phyloP scores from a whole-genome alignment of 495 filamentous ascomycete genomes.

The Aspergillus egyptiacus region DNA sequence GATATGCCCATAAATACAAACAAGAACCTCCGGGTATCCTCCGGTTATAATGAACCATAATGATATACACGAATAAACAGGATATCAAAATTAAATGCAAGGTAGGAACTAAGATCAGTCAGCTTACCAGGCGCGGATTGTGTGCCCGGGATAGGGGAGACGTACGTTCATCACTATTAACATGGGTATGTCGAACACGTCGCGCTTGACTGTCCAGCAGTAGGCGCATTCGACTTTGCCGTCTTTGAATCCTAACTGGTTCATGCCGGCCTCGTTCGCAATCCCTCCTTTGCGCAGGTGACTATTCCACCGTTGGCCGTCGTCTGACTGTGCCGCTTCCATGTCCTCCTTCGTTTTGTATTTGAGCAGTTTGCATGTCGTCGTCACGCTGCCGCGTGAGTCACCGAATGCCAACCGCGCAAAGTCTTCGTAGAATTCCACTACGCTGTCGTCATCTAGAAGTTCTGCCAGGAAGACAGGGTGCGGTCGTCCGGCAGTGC shows the following conservation, averaged over 20 bases:
- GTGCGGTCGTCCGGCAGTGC: conserved; percentile 42
- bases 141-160: conserved; percentile 15
- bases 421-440: conserved; percentile 96
- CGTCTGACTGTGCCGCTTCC: conserved; percentile 38
- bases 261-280: conserved; percentile 69
- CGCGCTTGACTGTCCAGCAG: conserved; percentile 93
- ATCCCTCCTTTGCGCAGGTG: conserved; percentile 51
- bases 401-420: conserved; percentile 85
- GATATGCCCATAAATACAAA: not conserved
- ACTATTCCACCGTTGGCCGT: conserved; percentile 40
- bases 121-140: not conserved
- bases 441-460: conserved; percentile 86
- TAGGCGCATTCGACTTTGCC: conserved; percentile 92
- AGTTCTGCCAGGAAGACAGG: conserved; percentile 88
- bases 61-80: conserved; percentile 4
- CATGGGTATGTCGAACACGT: conserved; percentile 98
- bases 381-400: conserved; percentile 73
- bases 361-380: conserved; percentile 80
- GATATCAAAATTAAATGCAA: conserved; percentile 36
- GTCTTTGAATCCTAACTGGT: conserved; percentile 69
- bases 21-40: conserved; percentile 4
- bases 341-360: conserved; percentile 72
- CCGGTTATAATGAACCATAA: not conserved
- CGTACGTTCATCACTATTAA: conserved; percentile 95
- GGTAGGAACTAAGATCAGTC: conserved; percentile 33